These are phyloP conservation scores for Cicer bijugum DNA, from an alignment of 306 rosid species.

Conservation along the genomic window DNA sequence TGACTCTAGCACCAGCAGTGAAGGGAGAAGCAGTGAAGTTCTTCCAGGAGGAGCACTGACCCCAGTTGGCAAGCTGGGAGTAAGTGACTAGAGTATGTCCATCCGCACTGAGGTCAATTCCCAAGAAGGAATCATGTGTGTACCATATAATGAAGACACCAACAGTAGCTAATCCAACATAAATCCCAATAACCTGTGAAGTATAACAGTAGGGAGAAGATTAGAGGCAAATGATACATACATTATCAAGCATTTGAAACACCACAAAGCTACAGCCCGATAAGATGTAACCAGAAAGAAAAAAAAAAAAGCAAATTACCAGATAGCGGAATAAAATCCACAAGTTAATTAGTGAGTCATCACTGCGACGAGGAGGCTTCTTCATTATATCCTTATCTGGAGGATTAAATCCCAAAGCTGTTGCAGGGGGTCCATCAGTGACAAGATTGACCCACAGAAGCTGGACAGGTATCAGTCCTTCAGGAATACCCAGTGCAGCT, in stretches of 20 bases:
- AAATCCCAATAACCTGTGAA: slow-evolving; percentile 79
- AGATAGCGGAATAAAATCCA: slow-evolving; percentile 95
- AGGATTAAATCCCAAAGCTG: slow-evolving; percentile 96
- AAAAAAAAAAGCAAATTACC: slow-evolving; percentile 50
- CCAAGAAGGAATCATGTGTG: slow-evolving; percentile 78
- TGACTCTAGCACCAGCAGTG: slow-evolving; percentile 67
- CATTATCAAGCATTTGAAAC: slow-evolving; percentile 7
- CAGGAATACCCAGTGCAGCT: slow-evolving; percentile 91
- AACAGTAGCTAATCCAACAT: slow-evolving; percentile 88
- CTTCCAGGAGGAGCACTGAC: slow-evolving; percentile 73
- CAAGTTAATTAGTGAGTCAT: slow-evolving; percentile 76
- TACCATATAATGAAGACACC: slow-evolving; percentile 91
- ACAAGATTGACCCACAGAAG: slow-evolving; percentile 99
- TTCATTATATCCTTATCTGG: slow-evolving; percentile 89
- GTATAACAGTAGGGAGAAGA: slow-evolving; percentile 29
- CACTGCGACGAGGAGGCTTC: slow-evolving; percentile 84
- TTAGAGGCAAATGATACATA: neutral
- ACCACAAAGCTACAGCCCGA: slow-evolving; percentile 12
- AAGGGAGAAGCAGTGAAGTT: slow-evolving; percentile 84
- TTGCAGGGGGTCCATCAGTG: slow-evolving; percentile 98
- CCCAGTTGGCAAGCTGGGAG: slow-evolving; percentile 92
- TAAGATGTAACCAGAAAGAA: neutral
- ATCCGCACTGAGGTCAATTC: slow-evolving; percentile 83
- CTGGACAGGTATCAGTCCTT: slow-evolving; percentile 96
- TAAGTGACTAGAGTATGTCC: slow-evolving; percentile 87